Evolutionary conservation across 2,329 filamentous ascomycete species (phyloP), one percentile per base, ranked within the genome.

Genomic region (Knufia fluminis): DNA sequence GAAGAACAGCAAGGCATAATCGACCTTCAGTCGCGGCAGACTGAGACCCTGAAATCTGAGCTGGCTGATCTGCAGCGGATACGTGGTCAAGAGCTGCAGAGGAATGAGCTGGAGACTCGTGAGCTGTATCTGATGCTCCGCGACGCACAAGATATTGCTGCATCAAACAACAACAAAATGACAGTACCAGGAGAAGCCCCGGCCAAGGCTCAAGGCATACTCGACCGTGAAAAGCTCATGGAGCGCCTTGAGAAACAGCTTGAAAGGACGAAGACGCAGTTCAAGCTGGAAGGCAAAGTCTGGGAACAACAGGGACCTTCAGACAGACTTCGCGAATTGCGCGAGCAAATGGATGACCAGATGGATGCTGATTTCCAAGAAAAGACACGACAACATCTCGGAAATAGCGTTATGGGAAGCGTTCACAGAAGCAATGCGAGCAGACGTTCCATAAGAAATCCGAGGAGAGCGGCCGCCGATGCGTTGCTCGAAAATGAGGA

Each of bases 111-210:
- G 24, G 92, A 98, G 69, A 97, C 91, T 1, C 79, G 92, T 70
- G 92, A 98, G 68, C 72, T 98, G 19, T 98, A 97, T 67, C 83
- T 98, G 50, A 98, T 98, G 92, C 83, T 98, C 56, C 82, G 91
- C 53, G 92, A 98, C 68, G 91, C 92, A 32, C 91, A 97, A 68
- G 91, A 98, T 62, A 88, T 96, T 57, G 91, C 91, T 40, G 90
- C 89, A 20, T 89, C 91, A 2, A 86, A 87, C 60, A 86, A 88
- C n/a, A 76, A 79, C 63, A 80, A 78, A 58, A 65, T 62, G 14
- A 72, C 67, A 46, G 71, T 74, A 58, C 71, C 71, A 35, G 75
- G 67, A 43, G 76, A 80, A 35, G 78, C 77, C 19, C 85, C 92
- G 63, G 80, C 86, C 20, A 73, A 79, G 24, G 88, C 91, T 83